Base-by-base conservation (phyloP, 2,329 filamentous ascomycete species). In the Bipolaris bicolor region DNA sequence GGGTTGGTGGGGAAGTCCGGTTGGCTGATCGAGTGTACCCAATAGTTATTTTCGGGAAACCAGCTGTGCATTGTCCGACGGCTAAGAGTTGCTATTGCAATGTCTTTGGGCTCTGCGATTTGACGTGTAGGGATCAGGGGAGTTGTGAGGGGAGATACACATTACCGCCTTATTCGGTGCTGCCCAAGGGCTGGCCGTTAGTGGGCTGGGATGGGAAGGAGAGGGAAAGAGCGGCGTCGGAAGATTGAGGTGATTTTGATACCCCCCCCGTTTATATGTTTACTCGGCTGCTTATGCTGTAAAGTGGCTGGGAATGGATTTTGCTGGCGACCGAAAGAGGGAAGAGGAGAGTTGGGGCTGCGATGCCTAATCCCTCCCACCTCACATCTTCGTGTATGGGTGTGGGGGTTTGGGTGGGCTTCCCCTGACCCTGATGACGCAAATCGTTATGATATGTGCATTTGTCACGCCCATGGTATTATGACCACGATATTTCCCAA, bases 21-120 rank as follows among this genome's bases (percentile, higher is more conserved):
- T 24, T 24, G 24, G n/a, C n/a, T n/a, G n/a, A n/a, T n/a, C n/a
- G n/a, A n/a, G 7, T 24, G 22, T 24, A 5, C 70, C 73, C 55
- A 73, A 49, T 46, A 76, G 75, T 77, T 52, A 69, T 77, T 1
- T 77, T 77, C 56, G 74, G 74, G 2, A 77, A 77, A 26, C 64
- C 67, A 5, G 60, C 74, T 0, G 80, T 88, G 1, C 81, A 88
- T 63, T 90, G 88, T 62, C 88, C 88, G 0, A 77, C 78, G 16
- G 85, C 85, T 1, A 74, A 79, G 44, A 82, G 84, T 7, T 90
- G 88, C 69, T 90, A 90, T 71, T 90, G 88, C 75, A 84, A 87
- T 39, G 81, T 86, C 15, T 90, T 87, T 65, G 87, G 87, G 0
- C 65, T 88, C 24, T 90, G 88, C 71, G 63, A 81, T 52, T 62